phyloP scores from a whole-genome alignment of 2,329 filamentous ascomycete genomes.

The Penicillium sp. region DNA sequence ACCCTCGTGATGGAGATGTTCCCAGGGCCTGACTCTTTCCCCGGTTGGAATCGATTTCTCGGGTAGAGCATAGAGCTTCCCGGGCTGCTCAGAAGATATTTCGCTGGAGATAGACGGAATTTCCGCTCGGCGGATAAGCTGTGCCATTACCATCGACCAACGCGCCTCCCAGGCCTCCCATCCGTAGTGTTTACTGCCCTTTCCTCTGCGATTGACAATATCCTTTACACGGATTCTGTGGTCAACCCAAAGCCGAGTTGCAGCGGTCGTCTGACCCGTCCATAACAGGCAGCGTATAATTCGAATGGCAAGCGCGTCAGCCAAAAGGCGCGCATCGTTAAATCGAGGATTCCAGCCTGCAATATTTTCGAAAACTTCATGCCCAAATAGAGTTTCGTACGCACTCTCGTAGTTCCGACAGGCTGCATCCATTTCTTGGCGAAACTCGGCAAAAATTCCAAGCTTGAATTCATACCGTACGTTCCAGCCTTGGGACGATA shows the following conservation, averaged over 20 bases:
- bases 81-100: constrained; percentile 21
- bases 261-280: constrained; percentile 72
- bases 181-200: constrained; percentile 83
- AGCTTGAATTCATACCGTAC: constrained; percentile 94
- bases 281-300: constrained; percentile 79
- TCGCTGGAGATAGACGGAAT: constrained; percentile 45
- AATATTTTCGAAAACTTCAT: constrained; percentile 83
- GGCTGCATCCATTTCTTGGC: constrained; percentile 87
- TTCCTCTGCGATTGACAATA: constrained; percentile 77
- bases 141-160: constrained; percentile 61
- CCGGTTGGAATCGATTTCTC: constrained; percentile 51
- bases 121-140: constrained; percentile 55
- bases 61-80: constrained; percentile 37
- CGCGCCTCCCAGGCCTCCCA: constrained; percentile 92
- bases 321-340: constrained; percentile 85
- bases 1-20: constrained; percentile 59
- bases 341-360: constrained; percentile 87
- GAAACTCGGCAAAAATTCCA: constrained; percentile 84
- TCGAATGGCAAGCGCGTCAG: constrained; percentile 76
- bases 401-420: constrained; percentile 82
- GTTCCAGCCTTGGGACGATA: constrained; percentile 87
- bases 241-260: constrained; percentile 73
- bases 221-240: constrained; percentile 73
- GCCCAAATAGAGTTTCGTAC: constrained; percentile 76
- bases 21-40: constrained; percentile 56